Evolutionary conservation across 1,284 basidiomycete species (phyloP), one percentile per base, ranked within the genome.

Genomic region (Cerrena zonata): DNA sequence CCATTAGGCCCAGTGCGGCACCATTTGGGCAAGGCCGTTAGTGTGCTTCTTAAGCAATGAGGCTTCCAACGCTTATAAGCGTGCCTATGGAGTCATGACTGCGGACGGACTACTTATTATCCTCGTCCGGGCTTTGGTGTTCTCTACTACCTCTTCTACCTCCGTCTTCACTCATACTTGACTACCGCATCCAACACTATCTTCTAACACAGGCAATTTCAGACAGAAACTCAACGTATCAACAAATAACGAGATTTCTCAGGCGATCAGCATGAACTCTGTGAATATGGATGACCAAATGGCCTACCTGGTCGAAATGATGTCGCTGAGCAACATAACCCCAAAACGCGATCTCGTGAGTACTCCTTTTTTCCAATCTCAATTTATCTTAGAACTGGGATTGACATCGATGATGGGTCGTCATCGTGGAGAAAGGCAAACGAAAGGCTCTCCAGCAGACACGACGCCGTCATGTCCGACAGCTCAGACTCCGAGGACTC

Each of bases 241-340:
- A 15, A 15, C 30, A 7, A 34, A 15, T 15, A 34, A 7, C 30
- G 7, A 7, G 7, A 34, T 7, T 15, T 34, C 15, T 15, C 30
- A 34, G 15, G 30, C 30, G 7, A 34, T 34, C 7, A 34, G 7
- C 15, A 15, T 34, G 30, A 34, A 34, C 30, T 7, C 7, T 34
- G 61, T 63, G 63, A 60, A 64, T 34, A 52, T 62, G 41, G 64
- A 65, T 27, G 49, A 54, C 24, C 60, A 65, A 24, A 53, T 65
- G 18, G 53, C 60, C 10, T 58, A 64, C 34, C 53, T 65, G 10
- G 50, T 65, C 19, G 47, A 56, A 11, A 58, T 50, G 22, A 58
- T 65, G 54, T 54, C 59, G 38, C 50, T 65, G 3, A 57, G 54
- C 27, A 50, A 47, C 39, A n/a, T n/a, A n/a, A n/a, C n/a, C n/a